Conservation (phyloP, 805 yeast genomes). For the Metschnikowia cerradonensis region DNA sequence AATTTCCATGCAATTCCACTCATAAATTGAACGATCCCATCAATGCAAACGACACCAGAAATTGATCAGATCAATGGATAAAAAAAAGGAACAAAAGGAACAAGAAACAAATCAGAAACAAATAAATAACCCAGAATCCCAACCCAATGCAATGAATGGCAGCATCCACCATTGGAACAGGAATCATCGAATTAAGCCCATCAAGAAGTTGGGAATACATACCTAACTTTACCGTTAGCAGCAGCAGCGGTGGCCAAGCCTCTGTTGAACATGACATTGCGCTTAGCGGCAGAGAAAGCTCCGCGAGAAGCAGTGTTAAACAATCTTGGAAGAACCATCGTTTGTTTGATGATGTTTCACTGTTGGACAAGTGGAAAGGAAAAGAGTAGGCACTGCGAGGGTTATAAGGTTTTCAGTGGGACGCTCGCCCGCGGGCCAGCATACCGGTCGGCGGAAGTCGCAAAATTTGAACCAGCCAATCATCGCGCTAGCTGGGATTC, state of each 20-base stretch:
- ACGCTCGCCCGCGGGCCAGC: slow-evolving; percentile 18
- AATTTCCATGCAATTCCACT: too few species aligned
- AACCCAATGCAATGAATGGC: background rate
- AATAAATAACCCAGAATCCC: too few species aligned
- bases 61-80: too few species aligned
- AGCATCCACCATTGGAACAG: background rate
- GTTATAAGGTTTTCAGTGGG: slow-evolving; percentile 19
- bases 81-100: too few species aligned
- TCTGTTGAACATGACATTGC: slow-evolving; percentile 70
- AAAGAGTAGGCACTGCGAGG: slow-evolving; percentile 13
- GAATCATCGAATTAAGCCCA: background rate
- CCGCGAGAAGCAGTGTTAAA: slow-evolving; percentile 63
- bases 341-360: slow-evolving; percentile 20
- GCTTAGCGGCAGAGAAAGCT: slow-evolving; percentile 86
- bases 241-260: slow-evolving; percentile 77
- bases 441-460: slow-evolving; percentile 20
- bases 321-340: slow-evolving; percentile 57
- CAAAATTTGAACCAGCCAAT: slow-evolving; percentile 19
- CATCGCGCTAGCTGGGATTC: slow-evolving; percentile 18
- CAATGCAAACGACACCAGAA: too few species aligned
- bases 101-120: too few species aligned
- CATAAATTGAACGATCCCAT: too few species aligned
- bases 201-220: slow-evolving; percentile 38
- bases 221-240: slow-evolving; percentile 80
- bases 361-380: slow-evolving; percentile 16